A percentile compares a stretch with the other conserved stretches of the same genome.
These are phyloP conservation scores for Chlamydomonas sphaeroides DNA, from an alignment of 139 green algal genomes.

Conservation along the genomic window DNA sequence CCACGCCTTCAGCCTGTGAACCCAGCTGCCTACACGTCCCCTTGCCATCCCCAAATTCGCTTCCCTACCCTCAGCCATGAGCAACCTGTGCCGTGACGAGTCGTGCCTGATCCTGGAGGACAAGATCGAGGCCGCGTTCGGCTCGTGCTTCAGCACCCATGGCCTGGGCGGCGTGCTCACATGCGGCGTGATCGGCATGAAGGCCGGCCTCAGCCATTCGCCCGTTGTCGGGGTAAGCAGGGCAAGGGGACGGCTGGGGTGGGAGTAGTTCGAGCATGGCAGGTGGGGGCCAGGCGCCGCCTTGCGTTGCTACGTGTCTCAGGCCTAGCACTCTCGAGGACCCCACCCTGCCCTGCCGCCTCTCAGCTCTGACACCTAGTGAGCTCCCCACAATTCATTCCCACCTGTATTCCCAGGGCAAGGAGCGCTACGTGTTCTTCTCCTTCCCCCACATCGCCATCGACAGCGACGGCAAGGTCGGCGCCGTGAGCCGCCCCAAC, in stretches of 20 bases:
- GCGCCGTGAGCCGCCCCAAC: slow-evolving; percentile 69
- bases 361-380: too few species aligned
- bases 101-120: slow-evolving; percentile 77
- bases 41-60: too few species aligned
- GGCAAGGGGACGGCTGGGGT: too few species aligned
- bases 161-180: slow-evolving; percentile 87
- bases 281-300: too few species aligned
- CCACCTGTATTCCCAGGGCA: slow-evolving; percentile 41
- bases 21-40: too few species aligned
- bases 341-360: too few species aligned
- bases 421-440: slow-evolving; percentile 88
- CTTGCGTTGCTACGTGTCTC: too few species aligned
- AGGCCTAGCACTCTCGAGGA: too few species aligned
- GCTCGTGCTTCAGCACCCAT: slow-evolving; percentile 81
- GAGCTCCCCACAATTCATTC: too few species aligned
- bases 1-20: too few species aligned
- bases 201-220: slow-evolving; percentile 66
- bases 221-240: slow-evolving; percentile 49
- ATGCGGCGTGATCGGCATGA: slow-evolving; percentile 83
- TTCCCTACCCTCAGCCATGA: slow-evolving; percentile 62
- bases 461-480: slow-evolving; percentile 62
- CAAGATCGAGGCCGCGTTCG: slow-evolving; percentile 84
- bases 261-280: too few species aligned
- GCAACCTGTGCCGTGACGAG: slow-evolving; percentile 93
- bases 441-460: slow-evolving; percentile 88